A percentile compares a stretch with the other conserved stretches of the same genome.
These are phyloP conservation scores for Tuber umbilicatum DNA, from an alignment of 495 filamentous ascomycete species.

Conservation along the genomic window DNA sequence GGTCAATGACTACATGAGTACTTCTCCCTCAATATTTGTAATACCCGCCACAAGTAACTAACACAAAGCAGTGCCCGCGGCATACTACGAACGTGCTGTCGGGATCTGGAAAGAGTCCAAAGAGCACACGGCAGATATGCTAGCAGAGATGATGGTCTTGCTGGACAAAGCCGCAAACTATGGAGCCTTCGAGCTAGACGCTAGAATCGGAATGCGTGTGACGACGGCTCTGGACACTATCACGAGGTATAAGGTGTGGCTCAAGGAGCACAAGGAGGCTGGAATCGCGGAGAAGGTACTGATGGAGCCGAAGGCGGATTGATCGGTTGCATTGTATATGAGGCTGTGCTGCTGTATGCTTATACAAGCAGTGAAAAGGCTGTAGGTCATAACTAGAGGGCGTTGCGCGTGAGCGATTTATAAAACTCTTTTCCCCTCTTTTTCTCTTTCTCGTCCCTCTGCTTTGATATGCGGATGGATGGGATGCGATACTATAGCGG, in stretches of 20 bases:
- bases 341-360: slow-evolving; percentile 10
- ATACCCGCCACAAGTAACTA: background rate
- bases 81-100: slow-evolving; percentile 84
- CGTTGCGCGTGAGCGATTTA: background rate
- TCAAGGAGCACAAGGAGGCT: background rate
- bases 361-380: slow-evolving; percentile 6
- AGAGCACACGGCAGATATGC: slow-evolving; percentile 3
- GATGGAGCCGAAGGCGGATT: background rate
- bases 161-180: slow-evolving; percentile 63
- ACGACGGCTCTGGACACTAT: slow-evolving; percentile 73
- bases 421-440: background rate
- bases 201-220: slow-evolving; percentile 75
- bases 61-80: slow-evolving; percentile 54
- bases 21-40: slow-evolving; percentile 4
- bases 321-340: slow-evolving; percentile 7
- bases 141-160: slow-evolving; percentile 31
- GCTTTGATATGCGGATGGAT: background rate
- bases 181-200: slow-evolving; percentile 82
- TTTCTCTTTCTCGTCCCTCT: slow-evolving; percentile 1
- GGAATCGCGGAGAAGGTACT: background rate
- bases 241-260: slow-evolving; percentile 40
- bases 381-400: slow-evolving; percentile 7
- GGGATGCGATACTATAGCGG: background rate
- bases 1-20: slow-evolving; percentile 67
- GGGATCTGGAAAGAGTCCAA: slow-evolving; percentile 57